Evolutionary conservation across 1,284 basidiomycete genomes (phyloP).

Genomic region (Apiotrichum porosum): DNA sequence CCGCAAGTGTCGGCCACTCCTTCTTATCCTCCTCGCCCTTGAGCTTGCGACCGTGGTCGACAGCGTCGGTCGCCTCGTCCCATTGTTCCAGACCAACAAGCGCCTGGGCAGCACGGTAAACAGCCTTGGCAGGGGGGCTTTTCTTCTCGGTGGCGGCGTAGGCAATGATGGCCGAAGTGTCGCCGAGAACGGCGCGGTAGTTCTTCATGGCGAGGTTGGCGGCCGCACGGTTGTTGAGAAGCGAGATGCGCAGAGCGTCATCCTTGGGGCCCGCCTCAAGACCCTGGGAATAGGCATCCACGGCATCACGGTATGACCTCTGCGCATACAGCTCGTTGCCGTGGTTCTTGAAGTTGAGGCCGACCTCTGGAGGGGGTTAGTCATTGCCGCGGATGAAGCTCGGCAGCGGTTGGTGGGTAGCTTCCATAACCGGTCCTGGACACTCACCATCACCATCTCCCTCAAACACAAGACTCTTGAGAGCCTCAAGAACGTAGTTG

Average conservation of each 20-base stretch:
- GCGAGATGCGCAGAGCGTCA: constrained; percentile 58
- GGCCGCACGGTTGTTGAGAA: constrained; percentile 85
- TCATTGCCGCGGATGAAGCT: neutral
- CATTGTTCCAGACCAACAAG: constrained; percentile 65
- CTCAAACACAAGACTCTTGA: constrained; percentile 81
- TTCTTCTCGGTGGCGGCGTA: constrained; percentile 52
- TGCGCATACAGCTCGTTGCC: constrained; percentile 91
- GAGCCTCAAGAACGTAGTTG: constrained; percentile 66
- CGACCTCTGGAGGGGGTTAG: constrained; percentile 62
- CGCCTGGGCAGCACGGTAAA: constrained; percentile 74
- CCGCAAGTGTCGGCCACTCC: constrained; percentile 17
- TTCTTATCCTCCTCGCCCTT: constrained; percentile 19
- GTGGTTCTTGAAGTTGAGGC: constrained; percentile 88
- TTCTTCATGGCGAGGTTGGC: constrained; percentile 90
- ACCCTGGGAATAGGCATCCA: constrained; percentile 85
- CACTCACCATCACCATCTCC: constrained; percentile 86
- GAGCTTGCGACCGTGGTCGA: constrained; percentile 52
- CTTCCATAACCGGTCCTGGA: too few relatives aligned
- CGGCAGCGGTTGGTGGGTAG: too few relatives aligned
- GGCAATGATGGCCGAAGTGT: constrained; percentile 69
- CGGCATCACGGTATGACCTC: constrained; percentile 78
- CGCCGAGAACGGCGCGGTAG: constrained; percentile 73
- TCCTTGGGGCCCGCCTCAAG: constrained; percentile 76
- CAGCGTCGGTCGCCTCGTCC: constrained; percentile 76
- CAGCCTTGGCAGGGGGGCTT: constrained; percentile 64